Evolutionary conservation across 2,329 filamentous ascomycete genomes (phyloP), one percentile per base, ranked within the genome.

Genomic region (Sporothrix protearum): DNA sequence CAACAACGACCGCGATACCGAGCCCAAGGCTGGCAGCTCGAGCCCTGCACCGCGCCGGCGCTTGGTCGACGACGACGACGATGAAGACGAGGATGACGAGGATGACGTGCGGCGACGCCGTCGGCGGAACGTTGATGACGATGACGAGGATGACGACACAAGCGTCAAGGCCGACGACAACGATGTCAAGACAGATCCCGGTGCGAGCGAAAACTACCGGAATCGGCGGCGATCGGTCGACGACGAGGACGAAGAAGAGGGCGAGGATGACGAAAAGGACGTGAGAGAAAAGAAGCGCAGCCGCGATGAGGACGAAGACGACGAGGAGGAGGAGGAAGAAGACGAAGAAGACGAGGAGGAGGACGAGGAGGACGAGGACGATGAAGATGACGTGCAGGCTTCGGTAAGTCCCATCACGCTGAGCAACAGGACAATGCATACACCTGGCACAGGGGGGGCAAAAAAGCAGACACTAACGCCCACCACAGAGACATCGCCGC

Each of bases 401-500:
- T 83, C 2, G 84, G 85, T 53, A 76, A 57, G 72, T 51, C 2
- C 3, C 36, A 39, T 10, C 39, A 2, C 19, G 42, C 42, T 3
- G 16, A 16, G 42, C 39, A 45, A 19, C 19, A 42, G 30, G 10
- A 45, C 9, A 33, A n/a, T n/a, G n/a, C n/a, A n/a, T n/a, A n/a
- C n/a, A n/a, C n/a, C n/a, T n/a, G n/a, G n/a, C n/a, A n/a, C n/a
- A n/a, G n/a, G n/a, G n/a, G 9, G 45, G 6, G 7, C 9, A 25
- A 33, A 28, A 53, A 14, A 53, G 49, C 49, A 53, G 9, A 4
- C 9, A 53, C 68, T 71, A 49, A 68, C 64, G 10, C n/a, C 3
- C 16, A 14, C 28, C 9, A 16, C 25, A 88, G 87, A 83, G 85
- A 72, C 87, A 93, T 78, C 92, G 92, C 71, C 88, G 91, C 77